Percentiles rank a stretch among this genome's conserved stretches.
phyloP scores from a whole-genome alignment of 768 basidiomycete genomes.

The Naganishia vishniacii region DNA sequence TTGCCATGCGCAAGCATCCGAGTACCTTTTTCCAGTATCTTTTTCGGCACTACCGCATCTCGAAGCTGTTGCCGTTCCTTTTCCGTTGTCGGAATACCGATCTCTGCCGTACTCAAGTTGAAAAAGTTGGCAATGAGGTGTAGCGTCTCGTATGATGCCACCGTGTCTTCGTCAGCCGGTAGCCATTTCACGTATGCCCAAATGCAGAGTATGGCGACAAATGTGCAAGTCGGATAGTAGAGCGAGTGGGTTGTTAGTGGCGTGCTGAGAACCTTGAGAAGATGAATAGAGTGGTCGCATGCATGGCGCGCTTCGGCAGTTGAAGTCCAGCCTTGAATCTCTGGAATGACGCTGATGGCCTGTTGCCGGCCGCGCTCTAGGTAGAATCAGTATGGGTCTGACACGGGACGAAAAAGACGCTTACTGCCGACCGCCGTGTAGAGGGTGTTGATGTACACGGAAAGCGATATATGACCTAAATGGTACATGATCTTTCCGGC shows the following conservation, averaged over 20 bases:
- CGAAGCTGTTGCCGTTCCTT: slow-evolving; percentile 6
- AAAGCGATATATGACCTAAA: slow-evolving; percentile 19
- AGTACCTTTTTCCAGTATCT: slow-evolving; percentile 21
- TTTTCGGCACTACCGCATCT: slow-evolving; percentile 12
- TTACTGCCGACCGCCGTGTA: slow-evolving; percentile 24
- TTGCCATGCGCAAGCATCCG: slow-evolving; percentile 20
- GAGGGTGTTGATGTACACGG: slow-evolving; percentile 18
- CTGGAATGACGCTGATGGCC: slow-evolving; percentile 16
- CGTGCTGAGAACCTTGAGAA: slow-evolving; percentile 20
- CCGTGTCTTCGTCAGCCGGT: slow-evolving; percentile 15
- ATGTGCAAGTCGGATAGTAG: slow-evolving; percentile 22
- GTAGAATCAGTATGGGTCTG: not conserved
- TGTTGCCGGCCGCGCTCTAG: slow-evolving; percentile 19
- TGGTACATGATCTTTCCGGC: slow-evolving; percentile 21
- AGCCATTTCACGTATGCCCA: slow-evolving; percentile 26
- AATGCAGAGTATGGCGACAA: slow-evolving; percentile 20
- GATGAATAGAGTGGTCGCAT: slow-evolving; percentile 15
- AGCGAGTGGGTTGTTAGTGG: slow-evolving; percentile 17
- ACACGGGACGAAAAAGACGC: not conserved
- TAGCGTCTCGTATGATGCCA: slow-evolving; percentile 8
- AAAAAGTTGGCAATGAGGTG: slow-evolving; percentile 5
- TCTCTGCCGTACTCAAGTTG: not conserved
- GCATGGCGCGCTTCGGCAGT: slow-evolving; percentile 21
- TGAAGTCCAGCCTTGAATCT: slow-evolving; percentile 20
- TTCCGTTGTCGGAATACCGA: slow-evolving; percentile 6